Base-by-base conservation (phyloP, 345 rosid genomes). In the Arabidopsis suecica region DNA sequence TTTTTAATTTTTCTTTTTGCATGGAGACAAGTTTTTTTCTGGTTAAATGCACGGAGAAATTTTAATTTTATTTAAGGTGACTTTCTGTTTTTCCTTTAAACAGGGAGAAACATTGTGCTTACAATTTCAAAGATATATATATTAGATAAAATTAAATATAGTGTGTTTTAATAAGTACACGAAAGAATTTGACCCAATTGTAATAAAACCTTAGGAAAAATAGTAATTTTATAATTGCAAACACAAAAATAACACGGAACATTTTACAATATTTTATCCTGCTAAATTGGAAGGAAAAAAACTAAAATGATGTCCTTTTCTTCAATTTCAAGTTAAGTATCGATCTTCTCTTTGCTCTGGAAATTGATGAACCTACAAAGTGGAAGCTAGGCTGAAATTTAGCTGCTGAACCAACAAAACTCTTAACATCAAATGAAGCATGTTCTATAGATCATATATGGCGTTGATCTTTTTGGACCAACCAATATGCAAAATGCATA, bases 401-500 rank as follows among this genome's bases (percentile, higher is more conserved):
- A 40, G 32, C 65, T 9, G 49, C 33, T 61, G 41, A 28, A 30
- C 16, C 22, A 58, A 71, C 30, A 38, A 40, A 45, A 37, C 10
- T 20, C 23, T 3, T 40, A 33, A 51, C 20, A 51, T 20, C 3
- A 33, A 9, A 42, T 42, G 33, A 25, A 54, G 56, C n/a, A 45
- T 56, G 34, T 62, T 62, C 16, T 53, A 7, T 16, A 25, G 20
- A 54, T 38, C 47, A 25, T n/a, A n/a, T n/a, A n/a, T 72, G 3
- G 36, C 16, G 41, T 45, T 56, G 38, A 42, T 63, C 47, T 16
- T 65, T 65, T 60, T 30, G 60, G 68, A 49, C 61, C 59, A 60
- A 38, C 42, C 16, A 34, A 47, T 53, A 49, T 48, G 57, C 16
- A 34, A 47, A 42, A 49, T 48, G 57, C 40, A 53, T 50, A 14